Evolutionary conservation across 441 rosid genomes (phyloP).

Genomic region (Mallotus japonicus): DNA sequence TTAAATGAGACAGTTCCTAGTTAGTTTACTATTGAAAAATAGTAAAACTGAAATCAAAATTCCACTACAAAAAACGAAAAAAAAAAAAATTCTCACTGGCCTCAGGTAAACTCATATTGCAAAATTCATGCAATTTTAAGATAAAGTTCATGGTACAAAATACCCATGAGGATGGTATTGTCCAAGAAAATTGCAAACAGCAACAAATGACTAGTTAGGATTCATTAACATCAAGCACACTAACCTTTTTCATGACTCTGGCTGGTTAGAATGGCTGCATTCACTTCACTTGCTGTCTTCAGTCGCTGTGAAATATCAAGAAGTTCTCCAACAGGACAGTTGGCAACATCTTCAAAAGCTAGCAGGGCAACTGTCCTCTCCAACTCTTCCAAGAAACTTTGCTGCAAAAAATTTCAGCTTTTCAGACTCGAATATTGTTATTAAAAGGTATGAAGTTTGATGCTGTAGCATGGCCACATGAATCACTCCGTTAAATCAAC

Average conservation of each 20-base stretch:
- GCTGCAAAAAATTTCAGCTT: slow-evolving; percentile 43
- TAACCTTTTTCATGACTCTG: slow-evolving; percentile 96
- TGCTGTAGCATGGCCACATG: background rate
- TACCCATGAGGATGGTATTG: background rate
- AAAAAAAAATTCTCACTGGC: background rate
- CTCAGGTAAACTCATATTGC: background rate
- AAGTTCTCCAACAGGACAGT: slow-evolving; percentile 87
- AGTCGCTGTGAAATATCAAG: slow-evolving; percentile 82
- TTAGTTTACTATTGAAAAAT: background rate
- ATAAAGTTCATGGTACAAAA: background rate
- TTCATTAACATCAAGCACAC: background rate
- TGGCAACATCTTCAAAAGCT: slow-evolving; percentile 85
- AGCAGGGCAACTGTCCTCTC: slow-evolving; percentile 87
- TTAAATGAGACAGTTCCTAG: background rate
- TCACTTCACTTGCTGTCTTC: slow-evolving; percentile 92
- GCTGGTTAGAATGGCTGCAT: slow-evolving; percentile 94
- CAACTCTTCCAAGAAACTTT: slow-evolving; percentile 86
- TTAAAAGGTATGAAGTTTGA: background rate
- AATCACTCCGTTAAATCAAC: slow-evolving; percentile 2
- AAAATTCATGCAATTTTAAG: background rate
- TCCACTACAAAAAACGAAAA: background rate
- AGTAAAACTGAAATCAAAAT: background rate
- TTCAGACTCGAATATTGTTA: slow-evolving; percentile 10
- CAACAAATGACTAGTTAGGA: background rate
- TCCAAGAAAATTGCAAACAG: background rate